Evolutionary conservation across 177 flowering plant species (phyloP), one percentile per base, ranked within the genome.

Genomic region (Vitis hybrid): DNA sequence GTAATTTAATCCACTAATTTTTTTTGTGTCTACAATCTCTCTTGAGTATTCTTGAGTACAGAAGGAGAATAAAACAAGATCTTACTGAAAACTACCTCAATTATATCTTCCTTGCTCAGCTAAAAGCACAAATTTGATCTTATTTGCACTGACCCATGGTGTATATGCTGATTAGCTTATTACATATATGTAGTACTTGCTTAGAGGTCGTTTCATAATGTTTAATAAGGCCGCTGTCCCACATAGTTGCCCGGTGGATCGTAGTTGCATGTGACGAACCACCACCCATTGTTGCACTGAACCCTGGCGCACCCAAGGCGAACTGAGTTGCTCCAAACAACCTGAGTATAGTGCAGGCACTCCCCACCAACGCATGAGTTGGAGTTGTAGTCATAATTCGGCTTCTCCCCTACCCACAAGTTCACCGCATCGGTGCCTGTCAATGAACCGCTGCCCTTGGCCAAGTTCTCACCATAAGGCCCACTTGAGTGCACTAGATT

Each of bases 391-490:
- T 83, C 56, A 59, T 86, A 86, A 70, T 67, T 0, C 2, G 54
- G 56, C 70, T 74, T 77, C 75, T 85, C 84, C 0, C 19, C 11
- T 1, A 76, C 80, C 90, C 88, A 81, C 53, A 69, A 11, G 4
- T 69, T 76, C 38, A 86, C 89, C 0, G 88, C 90, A 14, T 73
- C 86, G 0, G 51, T 59, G 1, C 78, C 88, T 0, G 64, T 67
- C 24, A 83, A 67, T 1, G 24, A 11, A 1, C 80, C 78, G 0
- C 38, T 28, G 3, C 89, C 84, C 54, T 64, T 59, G 9, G 86
- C 85, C 3, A 85, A 55, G 75, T 87, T 81, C 63, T 82, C 86
- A 1, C 88, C 84, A 50, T 81, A 85, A 3, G 79, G 83, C 15
- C 85, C 85, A 0, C 47, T 11, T 0, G 88, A 85, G 49, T 85